Evolutionary conservation across 768 basidiomycete species (phyloP).

Genomic region (Tulasnella sp.): DNA sequence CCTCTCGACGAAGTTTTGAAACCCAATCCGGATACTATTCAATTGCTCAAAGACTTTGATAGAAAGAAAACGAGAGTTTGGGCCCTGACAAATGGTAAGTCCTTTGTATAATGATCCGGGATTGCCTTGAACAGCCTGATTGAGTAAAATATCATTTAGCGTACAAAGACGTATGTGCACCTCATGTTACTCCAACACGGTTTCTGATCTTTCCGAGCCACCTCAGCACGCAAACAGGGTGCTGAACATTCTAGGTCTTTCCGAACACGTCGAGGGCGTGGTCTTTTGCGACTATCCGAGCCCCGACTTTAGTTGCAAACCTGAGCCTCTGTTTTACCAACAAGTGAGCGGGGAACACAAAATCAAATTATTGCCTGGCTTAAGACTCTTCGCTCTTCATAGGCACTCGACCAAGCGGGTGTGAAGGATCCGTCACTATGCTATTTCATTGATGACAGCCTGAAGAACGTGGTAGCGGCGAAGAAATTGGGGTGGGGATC

Average conservation of each 20-base stretch:
- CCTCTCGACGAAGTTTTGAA: conserved; percentile 76
- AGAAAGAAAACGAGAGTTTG: conserved; percentile 76
- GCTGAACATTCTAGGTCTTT: conserved; percentile 68
- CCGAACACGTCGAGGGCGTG: conserved; percentile 72
- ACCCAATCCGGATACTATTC: conserved; percentile 62
- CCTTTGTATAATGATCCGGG: conserved; percentile 35
- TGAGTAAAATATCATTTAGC: not conserved
- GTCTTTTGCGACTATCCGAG: conserved; percentile 77
- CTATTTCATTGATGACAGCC: conserved; percentile 79
- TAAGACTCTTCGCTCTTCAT: conserved; percentile 32
- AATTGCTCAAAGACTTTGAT: conserved; percentile 79
- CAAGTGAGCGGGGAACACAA: conserved; percentile 49
- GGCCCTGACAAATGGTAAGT: conserved; percentile 86
- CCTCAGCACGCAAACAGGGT: conserved; percentile 80
- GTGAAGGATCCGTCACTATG: conserved; percentile 69
- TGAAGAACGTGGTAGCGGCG: conserved; percentile 69
- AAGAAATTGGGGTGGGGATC: conserved; percentile 67
- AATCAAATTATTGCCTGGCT: not conserved
- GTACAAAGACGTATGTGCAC: not conserved
- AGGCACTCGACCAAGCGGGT: conserved; percentile 70
- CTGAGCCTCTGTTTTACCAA: conserved; percentile 70
- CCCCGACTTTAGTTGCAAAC: conserved; percentile 76
- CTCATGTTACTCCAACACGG: not conserved
- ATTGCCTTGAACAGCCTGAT: conserved; percentile 27
- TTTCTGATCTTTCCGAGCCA: not conserved